Percentiles rank a stretch among this genome's conserved stretches.
Conservation (phyloP, 768 basidiomycete species). For the Rhodotorula kratochvilovae region DNA sequence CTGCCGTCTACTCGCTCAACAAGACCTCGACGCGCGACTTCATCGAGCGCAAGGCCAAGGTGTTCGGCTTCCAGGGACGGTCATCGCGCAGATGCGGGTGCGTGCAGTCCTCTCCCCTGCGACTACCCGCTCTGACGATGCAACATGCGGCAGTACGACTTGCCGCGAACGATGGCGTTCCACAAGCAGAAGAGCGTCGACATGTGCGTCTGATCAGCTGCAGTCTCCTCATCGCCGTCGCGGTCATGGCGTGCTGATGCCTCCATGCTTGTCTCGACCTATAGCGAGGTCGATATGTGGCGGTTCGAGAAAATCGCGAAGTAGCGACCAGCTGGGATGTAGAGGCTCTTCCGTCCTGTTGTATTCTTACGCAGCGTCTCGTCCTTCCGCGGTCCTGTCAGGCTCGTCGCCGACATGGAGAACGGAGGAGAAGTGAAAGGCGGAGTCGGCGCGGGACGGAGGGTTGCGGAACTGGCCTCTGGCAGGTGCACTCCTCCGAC, state of each 20-base stretch:
- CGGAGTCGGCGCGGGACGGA: too few species aligned
- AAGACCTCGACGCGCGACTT: slow-evolving; percentile 39
- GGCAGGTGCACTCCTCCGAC: too few species aligned
- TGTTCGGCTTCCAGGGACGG: slow-evolving; percentile 38
- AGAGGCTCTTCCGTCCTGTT: not conserved
- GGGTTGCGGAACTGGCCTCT: too few species aligned
- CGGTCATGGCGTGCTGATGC: too few species aligned
- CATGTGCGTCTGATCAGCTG: slow-evolving; percentile 31
- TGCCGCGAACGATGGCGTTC: slow-evolving; percentile 43
- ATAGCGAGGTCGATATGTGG: slow-evolving; percentile 39
- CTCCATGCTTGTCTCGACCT: not conserved
- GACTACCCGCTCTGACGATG: not conserved
- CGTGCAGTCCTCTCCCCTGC: not conserved
- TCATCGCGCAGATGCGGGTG: slow-evolving; percentile 41
- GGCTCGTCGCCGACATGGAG: too few species aligned
- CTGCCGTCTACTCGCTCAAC: slow-evolving; percentile 43
- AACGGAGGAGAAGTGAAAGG: too few species aligned
- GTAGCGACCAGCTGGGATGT: not conserved
- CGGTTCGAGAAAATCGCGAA: slow-evolving; percentile 25
- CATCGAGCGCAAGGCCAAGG: slow-evolving; percentile 34
- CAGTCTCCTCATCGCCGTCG: not conserved
- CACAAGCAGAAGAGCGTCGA: slow-evolving; percentile 44
- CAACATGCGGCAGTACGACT: slow-evolving; percentile 31
- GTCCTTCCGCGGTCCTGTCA: too few species aligned
- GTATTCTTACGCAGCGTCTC: not conserved